Evolutionary conservation across 305 asterid species (phyloP).

Genomic region (Fraxinus velutina): DNA sequence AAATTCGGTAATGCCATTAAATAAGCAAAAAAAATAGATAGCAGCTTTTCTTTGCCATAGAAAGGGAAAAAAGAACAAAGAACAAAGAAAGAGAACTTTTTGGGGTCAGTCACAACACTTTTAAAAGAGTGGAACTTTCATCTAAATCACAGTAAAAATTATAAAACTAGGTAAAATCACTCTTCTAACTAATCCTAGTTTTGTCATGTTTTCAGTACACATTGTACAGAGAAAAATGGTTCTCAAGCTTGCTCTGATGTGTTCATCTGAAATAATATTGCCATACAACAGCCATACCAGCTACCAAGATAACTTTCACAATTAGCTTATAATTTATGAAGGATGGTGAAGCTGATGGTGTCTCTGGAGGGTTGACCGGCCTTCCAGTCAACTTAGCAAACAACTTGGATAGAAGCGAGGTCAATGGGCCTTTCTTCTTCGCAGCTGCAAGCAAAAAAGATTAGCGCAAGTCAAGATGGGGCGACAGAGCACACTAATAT

Average conservation of each 20-base stretch:
- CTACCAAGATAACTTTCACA: slow-evolving; percentile 49
- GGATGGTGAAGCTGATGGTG: slow-evolving; percentile 34
- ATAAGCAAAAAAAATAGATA: neutral
- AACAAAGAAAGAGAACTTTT: neutral
- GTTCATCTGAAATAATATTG: slow-evolving; percentile 56
- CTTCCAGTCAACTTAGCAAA: slow-evolving; percentile 61
- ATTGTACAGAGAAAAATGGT: slow-evolving; percentile 31
- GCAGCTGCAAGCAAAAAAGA: slow-evolving; percentile 39
- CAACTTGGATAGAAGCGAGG: slow-evolving; percentile 47
- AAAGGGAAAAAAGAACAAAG: neutral
- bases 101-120: neutral
- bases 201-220: slow-evolving; percentile 20
- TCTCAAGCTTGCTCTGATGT: slow-evolving; percentile 15
- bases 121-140: neutral
- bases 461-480: neutral
- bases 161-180: neutral
- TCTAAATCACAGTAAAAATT: slow-evolving; percentile 5
- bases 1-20: too few species aligned
- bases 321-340: slow-evolving; percentile 52
- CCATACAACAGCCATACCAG: slow-evolving; percentile 69
- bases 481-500: neutral
- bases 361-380: slow-evolving; percentile 43
- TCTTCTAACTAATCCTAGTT: slow-evolving; percentile 23
- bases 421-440: slow-evolving; percentile 50
- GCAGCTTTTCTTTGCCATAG: neutral